Evolutionary conservation across 768 basidiomycete genomes (phyloP).

Genomic region (Nidula microcarpa): DNA sequence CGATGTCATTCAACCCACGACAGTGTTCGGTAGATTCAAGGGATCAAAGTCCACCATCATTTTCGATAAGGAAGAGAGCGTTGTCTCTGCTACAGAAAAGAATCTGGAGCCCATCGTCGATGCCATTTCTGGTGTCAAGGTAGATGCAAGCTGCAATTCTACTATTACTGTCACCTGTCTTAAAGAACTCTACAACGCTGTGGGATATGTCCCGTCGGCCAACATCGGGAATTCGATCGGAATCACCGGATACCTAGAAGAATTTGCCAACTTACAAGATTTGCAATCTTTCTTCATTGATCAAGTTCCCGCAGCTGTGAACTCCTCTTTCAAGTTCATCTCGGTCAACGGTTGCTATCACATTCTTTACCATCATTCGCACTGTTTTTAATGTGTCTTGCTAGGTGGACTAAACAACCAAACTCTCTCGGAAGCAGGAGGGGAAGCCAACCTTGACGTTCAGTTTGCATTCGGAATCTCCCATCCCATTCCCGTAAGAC

Average conservation of each 20-base stretch:
- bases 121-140: conserved; percentile 25
- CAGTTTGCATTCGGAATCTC: conserved; percentile 62
- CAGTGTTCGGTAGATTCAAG: conserved; percentile 56
- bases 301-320: conserved; percentile 41
- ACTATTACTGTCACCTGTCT: conserved; percentile 52
- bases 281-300: conserved; percentile 44
- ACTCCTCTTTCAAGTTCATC: conserved; percentile 49
- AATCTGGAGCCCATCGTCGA: conserved; percentile 10
- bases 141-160: conserved; percentile 45
- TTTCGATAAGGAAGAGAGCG: conserved; percentile 14
- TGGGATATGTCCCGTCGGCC: conserved; percentile 38
- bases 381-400: conserved; percentile 4
- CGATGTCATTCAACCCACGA: conserved; percentile 68
- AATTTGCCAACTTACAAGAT: conserved; percentile 50
- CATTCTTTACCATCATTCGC: conserved; percentile 2
- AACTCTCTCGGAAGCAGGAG: conserved; percentile 40
- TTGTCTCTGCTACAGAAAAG: conserved; percentile 13
- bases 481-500: neutral
- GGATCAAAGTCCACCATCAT: conserved; percentile 39
- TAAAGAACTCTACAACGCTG: conserved; percentile 50
- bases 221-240: conserved; percentile 47
- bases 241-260: conserved; percentile 49
- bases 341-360: conserved; percentile 46
- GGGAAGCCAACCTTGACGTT: conserved; percentile 61
- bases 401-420: conserved; percentile 61